Base-by-base conservation (phyloP, 345 rosid species). In the Draba incana region DNA sequence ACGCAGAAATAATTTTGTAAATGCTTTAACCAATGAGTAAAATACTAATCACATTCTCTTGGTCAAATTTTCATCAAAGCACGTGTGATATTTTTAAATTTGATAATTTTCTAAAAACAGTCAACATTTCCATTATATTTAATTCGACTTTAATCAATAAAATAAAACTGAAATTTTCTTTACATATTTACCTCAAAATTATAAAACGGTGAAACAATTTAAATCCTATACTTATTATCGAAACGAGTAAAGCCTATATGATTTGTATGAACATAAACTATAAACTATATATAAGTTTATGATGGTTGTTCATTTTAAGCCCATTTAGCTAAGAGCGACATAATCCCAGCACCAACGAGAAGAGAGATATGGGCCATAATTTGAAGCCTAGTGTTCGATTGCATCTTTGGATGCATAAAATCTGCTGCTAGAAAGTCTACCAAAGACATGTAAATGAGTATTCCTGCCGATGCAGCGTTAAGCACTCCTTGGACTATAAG, bases 351-450 rank as follows among this genome's bases (percentile, higher is more conserved):
- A 12, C 96, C 92, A 8, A 85, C 28, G 9, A 89, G 68, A 48
- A 86, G 96, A 14, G 76, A 54, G 3, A 81, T 27, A 70, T 64
- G 61, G 2, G 83, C 65, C 12, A 80, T 82, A 31, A 82, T 62
- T 52, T 72, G 87, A 42, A 84, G 80, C 51, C 61, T 48, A 1
- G 75, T 56, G 64, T 76, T 84, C 56, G 50, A 56, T 60, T 75
- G 81, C 85, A 87, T 38, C 50, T 72, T 81, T 3, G 86, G 79
- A 43, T 66, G 84, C 87, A 78, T 68, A 53, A 85, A 81, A 52
- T 85, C 90, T 2, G 79, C 71, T 5, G 90, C 90, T 8, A 86
- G 78, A 65, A 89, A 83, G 66, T 86, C 90, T 4, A 89, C 96
- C 1, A 89, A 78, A 10, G 92, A 83, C 96, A 85, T 85, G 50